Percentiles rank a stretch among this genome's conserved stretches.
Conservation (phyloP, 441 rosid species). For the Codiaeum variegatum region DNA sequence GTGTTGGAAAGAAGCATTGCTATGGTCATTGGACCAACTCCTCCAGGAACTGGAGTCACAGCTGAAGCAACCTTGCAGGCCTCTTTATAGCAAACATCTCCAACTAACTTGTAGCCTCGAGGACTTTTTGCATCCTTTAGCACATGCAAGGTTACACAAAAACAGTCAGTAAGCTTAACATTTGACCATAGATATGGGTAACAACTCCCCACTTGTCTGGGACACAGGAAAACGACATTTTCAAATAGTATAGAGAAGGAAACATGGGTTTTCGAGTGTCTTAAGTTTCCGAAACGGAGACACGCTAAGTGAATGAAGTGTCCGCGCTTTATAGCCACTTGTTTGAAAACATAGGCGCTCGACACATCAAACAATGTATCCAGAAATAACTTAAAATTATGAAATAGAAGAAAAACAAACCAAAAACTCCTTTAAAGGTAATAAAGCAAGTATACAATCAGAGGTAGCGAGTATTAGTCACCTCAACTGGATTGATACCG, state of each 20-base stretch:
- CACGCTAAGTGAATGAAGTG: too few species aligned
- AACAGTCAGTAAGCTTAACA: slow-evolving; percentile 4
- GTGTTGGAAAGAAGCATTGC: slow-evolving; percentile 88
- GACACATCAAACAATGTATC: not conserved
- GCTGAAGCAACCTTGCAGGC: slow-evolving; percentile 74
- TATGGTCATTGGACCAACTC: slow-evolving; percentile 94
- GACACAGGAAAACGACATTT: too few species aligned
- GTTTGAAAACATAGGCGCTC: not conserved
- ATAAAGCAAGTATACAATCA: not conserved
- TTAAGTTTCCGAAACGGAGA: too few species aligned
- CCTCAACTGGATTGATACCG: slow-evolving; percentile 86
- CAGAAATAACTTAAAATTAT: not conserved
- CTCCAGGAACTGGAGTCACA: slow-evolving; percentile 84
- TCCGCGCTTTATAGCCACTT: too few species aligned
- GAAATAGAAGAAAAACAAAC: not conserved
- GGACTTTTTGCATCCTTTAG: slow-evolving; percentile 54
- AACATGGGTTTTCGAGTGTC: too few species aligned
- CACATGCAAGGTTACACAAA: slow-evolving; percentile 11
- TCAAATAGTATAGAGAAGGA: too few species aligned
- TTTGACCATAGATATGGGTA: not conserved
- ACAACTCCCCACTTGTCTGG: too few species aligned
- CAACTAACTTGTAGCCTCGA: slow-evolving; percentile 65
- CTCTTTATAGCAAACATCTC: slow-evolving; percentile 80
- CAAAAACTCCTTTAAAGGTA: not conserved
- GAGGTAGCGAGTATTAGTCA: slow-evolving; percentile 17